Conservation (phyloP, 208 protist species). For the Leishmania lainsoni region DNA sequence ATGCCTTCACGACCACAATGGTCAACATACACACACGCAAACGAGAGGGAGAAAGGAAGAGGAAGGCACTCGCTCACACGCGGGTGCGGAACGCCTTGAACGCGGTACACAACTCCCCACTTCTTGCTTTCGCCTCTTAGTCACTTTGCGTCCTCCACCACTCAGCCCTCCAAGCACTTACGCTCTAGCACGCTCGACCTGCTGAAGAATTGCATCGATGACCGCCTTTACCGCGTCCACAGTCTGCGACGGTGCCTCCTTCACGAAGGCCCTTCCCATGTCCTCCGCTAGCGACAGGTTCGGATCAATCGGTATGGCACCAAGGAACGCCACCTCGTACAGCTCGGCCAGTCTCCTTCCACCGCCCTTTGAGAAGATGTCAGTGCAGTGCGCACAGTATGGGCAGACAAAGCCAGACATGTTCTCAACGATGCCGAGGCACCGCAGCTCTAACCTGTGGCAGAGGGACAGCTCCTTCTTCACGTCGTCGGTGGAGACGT, state of each 20-base stretch:
- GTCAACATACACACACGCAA: background rate
- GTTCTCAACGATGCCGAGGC: slow-evolving; percentile 93
- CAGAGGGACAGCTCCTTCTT: slow-evolving; percentile 94
- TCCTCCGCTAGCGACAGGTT: slow-evolving; percentile 76
- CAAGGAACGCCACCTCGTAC: slow-evolving; percentile 87
- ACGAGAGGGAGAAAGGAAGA: too few relatives aligned
- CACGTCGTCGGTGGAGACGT: slow-evolving; percentile 91
- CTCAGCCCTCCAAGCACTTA: background rate
- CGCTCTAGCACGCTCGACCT: slow-evolving; percentile 53
- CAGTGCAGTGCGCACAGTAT: slow-evolving; percentile 88
- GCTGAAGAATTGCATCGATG: slow-evolving; percentile 56
- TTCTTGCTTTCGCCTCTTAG: background rate
- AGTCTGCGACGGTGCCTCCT: slow-evolving; percentile 35
- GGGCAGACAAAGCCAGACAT: slow-evolving; percentile 94
- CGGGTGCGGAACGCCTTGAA: background rate
- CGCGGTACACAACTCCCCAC: background rate
- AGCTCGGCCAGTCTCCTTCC: slow-evolving; percentile 69
- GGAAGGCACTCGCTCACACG: background rate
- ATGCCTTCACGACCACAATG: background rate
- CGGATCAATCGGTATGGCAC: slow-evolving; percentile 84
- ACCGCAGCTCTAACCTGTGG: slow-evolving; percentile 79
- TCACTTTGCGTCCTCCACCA: background rate
- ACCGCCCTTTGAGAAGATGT: slow-evolving; percentile 88
- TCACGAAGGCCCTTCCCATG: slow-evolving; percentile 62
- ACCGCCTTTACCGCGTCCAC: slow-evolving; percentile 54